Base-by-base conservation (phyloP, 1,139 yeast species). In the Taphrina flavorubra region DNA sequence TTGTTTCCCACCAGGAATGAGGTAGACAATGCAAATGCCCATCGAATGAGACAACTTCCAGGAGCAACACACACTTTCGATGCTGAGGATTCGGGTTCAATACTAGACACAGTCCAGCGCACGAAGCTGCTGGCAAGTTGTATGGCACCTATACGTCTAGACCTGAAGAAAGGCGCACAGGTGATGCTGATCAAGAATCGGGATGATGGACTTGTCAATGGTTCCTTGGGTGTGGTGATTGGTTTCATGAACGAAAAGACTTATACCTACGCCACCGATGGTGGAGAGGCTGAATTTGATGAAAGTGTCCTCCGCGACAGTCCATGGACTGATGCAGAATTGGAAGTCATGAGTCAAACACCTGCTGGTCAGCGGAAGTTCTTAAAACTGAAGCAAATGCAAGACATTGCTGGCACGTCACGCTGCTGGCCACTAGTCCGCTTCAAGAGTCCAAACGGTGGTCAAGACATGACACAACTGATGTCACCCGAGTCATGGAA, bases 101-200 rank as follows among this genome's bases (percentile, higher is more conserved):
- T 87, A 60, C 80, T 79, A 10, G 82, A 83, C 65, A 81, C 80
- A 13, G 82, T 51, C 13, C 51, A 59, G 36, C 73, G 73, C 31
- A 69, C 71, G 51, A 74, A 75, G 44, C 53, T 85, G 61, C 77
- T 90, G 51, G 81, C 83, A n/a, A 86, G 87, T 73, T 87, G 91
- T 72, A 81, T 94, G 76, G 95, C 96, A 1, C 92, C 91, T 0
- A 80, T 82, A 56, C 79, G 79, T 42, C 77, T 94, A 31, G 81
- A 81, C 13, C 80, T 94, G 73, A 92, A 92, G 75, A 83, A 83
- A 62, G 92, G 92, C 51, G 94, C 97, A 0, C 99, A 94, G 78
- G 99, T 94, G 0, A 95, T 94, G 99, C 87, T 95, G 83, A 85
- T 94, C 71, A 94, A 94, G 77, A 95, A 94, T 76, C 83, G 90